A percentile compares a stretch with the other conserved stretches of the same genome.
Evolutionary conservation across 1,139 yeast species (phyloP).

Genomic region (Spencermartinsiella ligniputridi): DNA sequence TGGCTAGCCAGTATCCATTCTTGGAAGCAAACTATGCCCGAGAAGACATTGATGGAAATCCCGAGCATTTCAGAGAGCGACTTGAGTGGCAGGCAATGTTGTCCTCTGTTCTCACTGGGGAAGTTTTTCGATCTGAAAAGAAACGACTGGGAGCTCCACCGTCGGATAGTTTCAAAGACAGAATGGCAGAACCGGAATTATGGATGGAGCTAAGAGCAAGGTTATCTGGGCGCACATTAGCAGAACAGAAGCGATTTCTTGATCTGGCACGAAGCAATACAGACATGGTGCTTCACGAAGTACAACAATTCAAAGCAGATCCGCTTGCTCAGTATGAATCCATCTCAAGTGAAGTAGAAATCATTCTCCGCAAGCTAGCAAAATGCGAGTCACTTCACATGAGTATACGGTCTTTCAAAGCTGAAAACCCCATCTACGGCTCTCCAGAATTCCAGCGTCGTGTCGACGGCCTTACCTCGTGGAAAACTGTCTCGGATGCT

Average conservation of each 20-base stretch:
- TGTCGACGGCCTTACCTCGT: constrained; percentile 75
- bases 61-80: constrained; percentile 70
- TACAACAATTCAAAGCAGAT: constrained; percentile 52
- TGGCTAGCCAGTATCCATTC: constrained; percentile 26
- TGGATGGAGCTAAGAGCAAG: constrained; percentile 83
- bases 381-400: constrained; percentile 71
- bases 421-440: constrained; percentile 70
- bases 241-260: constrained; percentile 72
- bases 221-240: constrained; percentile 73
- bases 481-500: constrained; percentile 74
- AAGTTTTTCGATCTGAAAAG: constrained; percentile 87
- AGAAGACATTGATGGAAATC: constrained; percentile 32
- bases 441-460: constrained; percentile 60
- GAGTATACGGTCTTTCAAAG: constrained; percentile 36
- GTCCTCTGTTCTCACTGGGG: constrained; percentile 86
- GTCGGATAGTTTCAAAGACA: constrained; percentile 24
- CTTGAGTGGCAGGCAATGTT: constrained; percentile 97
- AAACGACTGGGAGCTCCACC: constrained; percentile 59
- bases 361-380: constrained; percentile 57
- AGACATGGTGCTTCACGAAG: constrained; percentile 68
- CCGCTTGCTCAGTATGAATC: constrained; percentile 31
- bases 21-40: constrained; percentile 20
- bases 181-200: constrained; percentile 52
- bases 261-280: constrained; percentile 68
- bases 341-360: constrained; percentile 45